These are phyloP conservation scores for Pseudozyma tsukubaensis DNA, from an alignment of 1,284 basidiomycete species.

Conservation along the genomic window DNA sequence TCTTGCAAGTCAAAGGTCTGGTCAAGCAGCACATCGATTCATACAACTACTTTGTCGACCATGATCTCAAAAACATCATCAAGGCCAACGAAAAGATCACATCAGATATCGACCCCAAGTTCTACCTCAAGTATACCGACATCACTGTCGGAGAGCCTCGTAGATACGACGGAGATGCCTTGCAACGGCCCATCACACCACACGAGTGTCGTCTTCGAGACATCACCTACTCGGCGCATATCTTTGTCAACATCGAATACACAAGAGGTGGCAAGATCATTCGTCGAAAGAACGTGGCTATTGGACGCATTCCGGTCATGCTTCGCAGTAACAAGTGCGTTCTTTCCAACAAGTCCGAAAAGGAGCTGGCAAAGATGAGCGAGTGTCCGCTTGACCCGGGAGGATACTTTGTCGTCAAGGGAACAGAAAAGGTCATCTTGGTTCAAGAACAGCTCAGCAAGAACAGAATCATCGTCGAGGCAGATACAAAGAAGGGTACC, in stretches of 20 bases:
- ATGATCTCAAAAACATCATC: constrained; percentile 82
- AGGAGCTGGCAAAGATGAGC: constrained; percentile 88
- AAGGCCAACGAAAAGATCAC: constrained; percentile 66
- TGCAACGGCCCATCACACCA: constrained; percentile 88
- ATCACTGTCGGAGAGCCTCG: constrained; percentile 83
- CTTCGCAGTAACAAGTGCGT: constrained; percentile 88
- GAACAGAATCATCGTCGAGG: constrained; percentile 98
- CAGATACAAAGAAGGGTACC: constrained; percentile 80
- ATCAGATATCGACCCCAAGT: constrained; percentile 97
- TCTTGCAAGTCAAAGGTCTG: constrained; percentile 67
- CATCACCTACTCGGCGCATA: constrained; percentile 92
- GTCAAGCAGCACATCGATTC: constrained; percentile 98
- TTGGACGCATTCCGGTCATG: constrained; percentile 97
- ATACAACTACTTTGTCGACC: constrained; percentile 99
- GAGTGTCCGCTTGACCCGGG: constrained; percentile 99
- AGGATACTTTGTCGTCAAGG: constrained; percentile 98
- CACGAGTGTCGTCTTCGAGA: constrained; percentile 98
- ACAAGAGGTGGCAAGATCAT: constrained; percentile 91
- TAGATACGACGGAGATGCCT: constrained; percentile 79
- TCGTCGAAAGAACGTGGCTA: constrained; percentile 83
- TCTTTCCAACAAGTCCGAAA: constrained; percentile 80
- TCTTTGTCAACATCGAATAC: constrained; percentile 95
- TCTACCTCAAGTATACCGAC: constrained; percentile 96
- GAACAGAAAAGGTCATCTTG: constrained; percentile 98
- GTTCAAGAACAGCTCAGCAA: constrained; percentile 99